Conservation (phyloP, 1,284 basidiomycete genomes). For the Heterobasidion parviporum region DNA sequence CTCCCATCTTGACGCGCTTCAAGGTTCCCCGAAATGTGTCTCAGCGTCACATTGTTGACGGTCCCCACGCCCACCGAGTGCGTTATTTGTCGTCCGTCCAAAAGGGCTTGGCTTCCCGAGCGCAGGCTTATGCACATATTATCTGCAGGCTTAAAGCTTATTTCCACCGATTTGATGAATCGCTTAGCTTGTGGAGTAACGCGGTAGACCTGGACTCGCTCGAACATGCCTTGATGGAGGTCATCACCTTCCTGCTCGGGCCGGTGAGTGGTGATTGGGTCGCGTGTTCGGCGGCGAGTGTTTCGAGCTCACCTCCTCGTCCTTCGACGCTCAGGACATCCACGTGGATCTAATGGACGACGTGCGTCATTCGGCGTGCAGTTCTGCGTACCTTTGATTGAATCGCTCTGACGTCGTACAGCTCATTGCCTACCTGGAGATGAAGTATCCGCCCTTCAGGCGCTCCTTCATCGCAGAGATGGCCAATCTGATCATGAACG, state of each 20-base stretch:
- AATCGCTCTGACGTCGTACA: not conserved
- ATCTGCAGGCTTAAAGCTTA: slow-evolving; percentile 43
- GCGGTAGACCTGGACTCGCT: slow-evolving; percentile 60
- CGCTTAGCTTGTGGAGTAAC: slow-evolving; percentile 54
- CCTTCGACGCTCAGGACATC: slow-evolving; percentile 30
- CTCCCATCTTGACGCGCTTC: not conserved
- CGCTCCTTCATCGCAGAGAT: slow-evolving; percentile 32
- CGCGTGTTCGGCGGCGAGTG: not conserved
- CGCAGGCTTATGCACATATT: not conserved
- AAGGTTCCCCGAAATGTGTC: slow-evolving; percentile 65
- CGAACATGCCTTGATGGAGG: slow-evolving; percentile 56
- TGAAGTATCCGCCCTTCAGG: slow-evolving; percentile 12
- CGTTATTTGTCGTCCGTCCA: not conserved
- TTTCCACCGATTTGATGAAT: slow-evolving; percentile 53
- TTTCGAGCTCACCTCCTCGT: slow-evolving; percentile 2
- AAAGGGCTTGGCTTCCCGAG: too few species aligned
- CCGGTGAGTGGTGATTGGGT: slow-evolving; percentile 24
- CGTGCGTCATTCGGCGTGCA: not conserved
- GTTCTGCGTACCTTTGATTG: not conserved
- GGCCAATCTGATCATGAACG: slow-evolving; percentile 49
- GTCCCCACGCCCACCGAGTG: slow-evolving; percentile 29
- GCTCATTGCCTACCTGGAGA: slow-evolving; percentile 11
- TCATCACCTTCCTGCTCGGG: slow-evolving; percentile 46
- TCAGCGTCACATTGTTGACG: slow-evolving; percentile 61
- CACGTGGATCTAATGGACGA: slow-evolving; percentile 33